phyloP scores from a whole-genome alignment of 495 filamentous ascomycete species.

The Hypoxylon lenormandii region DNA sequence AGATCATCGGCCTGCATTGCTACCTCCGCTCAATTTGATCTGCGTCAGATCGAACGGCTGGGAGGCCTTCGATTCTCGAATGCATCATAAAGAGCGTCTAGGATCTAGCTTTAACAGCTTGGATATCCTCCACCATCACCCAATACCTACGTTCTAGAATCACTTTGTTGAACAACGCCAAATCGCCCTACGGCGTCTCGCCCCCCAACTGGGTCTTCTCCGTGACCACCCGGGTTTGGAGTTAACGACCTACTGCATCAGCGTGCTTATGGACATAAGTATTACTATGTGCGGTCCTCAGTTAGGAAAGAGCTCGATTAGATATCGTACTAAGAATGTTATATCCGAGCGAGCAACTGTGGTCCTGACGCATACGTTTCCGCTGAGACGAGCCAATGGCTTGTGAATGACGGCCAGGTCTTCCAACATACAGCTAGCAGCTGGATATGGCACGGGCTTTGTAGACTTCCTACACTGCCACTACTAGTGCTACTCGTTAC shows the following conservation, averaged over 20 bases:
- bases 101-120: background rate
- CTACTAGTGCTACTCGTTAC: background rate
- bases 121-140: background rate
- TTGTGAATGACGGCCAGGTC: slow-evolving; percentile 2
- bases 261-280: slow-evolving; percentile 26
- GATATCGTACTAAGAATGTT: slow-evolving; percentile 4
- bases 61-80: slow-evolving; percentile 15
- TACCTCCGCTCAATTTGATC: slow-evolving; percentile 26
- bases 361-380: slow-evolving; percentile 1
- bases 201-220: slow-evolving; percentile 7
- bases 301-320: slow-evolving; percentile 26
- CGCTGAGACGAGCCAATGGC: background rate
- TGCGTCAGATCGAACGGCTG: slow-evolving; percentile 31
- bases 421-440: slow-evolving; percentile 1
- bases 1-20: slow-evolving; percentile 22
- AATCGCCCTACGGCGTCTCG: slow-evolving; percentile 4
- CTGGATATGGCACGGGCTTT: background rate
- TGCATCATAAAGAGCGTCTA: background rate
- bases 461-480: too few species aligned
- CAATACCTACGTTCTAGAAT: slow-evolving; percentile 6
- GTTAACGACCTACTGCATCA: slow-evolving; percentile 23
- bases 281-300: slow-evolving; percentile 34
- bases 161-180: slow-evolving; percentile 20
- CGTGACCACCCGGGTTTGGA: slow-evolving; percentile 30
- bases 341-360: slow-evolving; percentile 13